Evolutionary conservation across 1,284 basidiomycete genomes (phyloP), one percentile per base, ranked within the genome.

Genomic region (Prillingera fragicola): DNA sequence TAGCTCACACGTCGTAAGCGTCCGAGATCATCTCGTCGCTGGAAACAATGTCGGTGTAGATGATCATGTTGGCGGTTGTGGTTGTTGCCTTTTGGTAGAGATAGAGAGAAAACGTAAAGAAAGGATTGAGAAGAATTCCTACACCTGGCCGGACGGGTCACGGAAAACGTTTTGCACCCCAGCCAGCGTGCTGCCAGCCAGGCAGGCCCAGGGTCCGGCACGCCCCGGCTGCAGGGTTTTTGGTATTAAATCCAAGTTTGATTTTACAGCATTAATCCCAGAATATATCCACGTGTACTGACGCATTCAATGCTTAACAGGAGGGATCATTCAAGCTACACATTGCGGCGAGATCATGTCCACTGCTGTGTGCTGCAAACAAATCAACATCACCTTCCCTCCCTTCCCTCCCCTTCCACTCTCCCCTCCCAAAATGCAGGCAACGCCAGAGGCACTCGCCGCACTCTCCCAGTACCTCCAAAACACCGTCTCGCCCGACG

Each of bases 11-110:
- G 35, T 83, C 81, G 78, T 85, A 96, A 57, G 91, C 90, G 77
- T 94, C 89, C 34, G 89, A 90, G 80, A 87, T 80, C 80, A 99
- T 86, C 79, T 99, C 94, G 70, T 97, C 92, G 54, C 74, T 81
- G 52, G 81, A 75, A 49, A 97, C 34, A 55, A 87, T 67, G 63
- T 77, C 75, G 41, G 50, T 45, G 65, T 63, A 72, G 47, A 72
- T 55, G 34, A 70, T 45, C 70, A 72, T 72, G 33, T 45, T 43
- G 45, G 41, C 34, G 43, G 38, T 22, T 38, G 21, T 31, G 33
- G 23, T 34, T n/a, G 28, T 34, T 32, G 37, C 23, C 22, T 43
- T 43, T 42, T 38, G n/a, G n/a, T n/a, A 33, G 49, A 41, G 23
- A 28, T 32, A 43, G 32, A 34, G 36, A 12, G 34, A 38, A 39